Base-by-base conservation (phyloP, 1,139 yeast species). In the Candida tropicalis region DNA sequence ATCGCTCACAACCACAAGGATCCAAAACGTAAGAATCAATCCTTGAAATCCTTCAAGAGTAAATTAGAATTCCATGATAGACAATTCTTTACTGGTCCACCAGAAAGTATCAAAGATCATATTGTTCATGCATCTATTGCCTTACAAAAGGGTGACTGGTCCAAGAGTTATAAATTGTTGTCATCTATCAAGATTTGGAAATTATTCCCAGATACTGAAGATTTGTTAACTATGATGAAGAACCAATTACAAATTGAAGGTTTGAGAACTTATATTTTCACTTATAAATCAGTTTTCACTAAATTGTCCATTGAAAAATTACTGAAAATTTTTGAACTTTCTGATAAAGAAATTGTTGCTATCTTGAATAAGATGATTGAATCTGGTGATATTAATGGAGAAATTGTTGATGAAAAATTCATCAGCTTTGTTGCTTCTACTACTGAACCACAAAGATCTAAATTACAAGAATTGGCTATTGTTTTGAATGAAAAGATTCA, bases 81-180 rank as follows among this genome's bases (percentile, higher is more conserved):
- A 66, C 97, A 93, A 66, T 87, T 86, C 50, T 93, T 93, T 75
- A 89, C 91, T 53, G 99, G 99, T 31, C 99, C 99, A 35, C 97
- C 98, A 45, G 99, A 93, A 70, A 88, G 93, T 66, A 87, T 95
- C 42, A 86, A 95, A 62, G 99, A 93, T 66, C 90, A 82, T 67
- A 85, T 93, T 57, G 84, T 93, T 76, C 91, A 88, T 65, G 96
- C 98, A 41, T 95, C 98, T 36, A 84, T 84, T 67, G 84, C 90
- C 36, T 81, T 95, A 66, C 87, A 88, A 63, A 81, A 79, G 56
- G 97, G 98, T 54, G 89, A 93, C 62, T 93, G 99, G 99, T 69
- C 77, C 48, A 75, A 79, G 57, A 85, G 97, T 35, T 79, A 83
- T 55, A 80, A 81, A 39, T 77, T 88, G 58, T 77, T 95, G 59